Percentiles rank a stretch among this genome's conserved stretches.
These are phyloP conservation scores for Diaporthe velutina DNA, from an alignment of 2,329 filamentous ascomycete species.

Conservation along the genomic window DNA sequence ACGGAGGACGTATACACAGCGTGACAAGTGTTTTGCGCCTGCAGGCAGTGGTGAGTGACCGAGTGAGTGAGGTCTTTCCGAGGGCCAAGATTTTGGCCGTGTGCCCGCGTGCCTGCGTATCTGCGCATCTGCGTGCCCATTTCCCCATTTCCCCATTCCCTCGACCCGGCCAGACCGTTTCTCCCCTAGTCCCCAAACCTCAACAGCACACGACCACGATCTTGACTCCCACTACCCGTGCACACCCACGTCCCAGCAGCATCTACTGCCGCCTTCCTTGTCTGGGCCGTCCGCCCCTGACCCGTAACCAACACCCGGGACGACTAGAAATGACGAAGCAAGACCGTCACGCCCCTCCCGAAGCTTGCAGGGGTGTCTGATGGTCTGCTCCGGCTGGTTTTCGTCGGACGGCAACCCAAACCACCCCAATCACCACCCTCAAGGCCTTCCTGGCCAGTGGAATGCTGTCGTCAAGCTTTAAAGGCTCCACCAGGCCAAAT, in stretches of 20 bases:
- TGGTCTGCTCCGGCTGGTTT: constrained; percentile 38
- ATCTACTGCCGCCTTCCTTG: constrained; percentile 14
- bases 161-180: constrained; percentile 30
- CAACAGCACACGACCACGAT: constrained; percentile 20
- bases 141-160: constrained; percentile 20
- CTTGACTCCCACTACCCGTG: background rate
- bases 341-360: constrained; percentile 32
- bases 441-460: constrained; percentile 31
- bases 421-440: constrained; percentile 18
- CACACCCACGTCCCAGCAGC: background rate
- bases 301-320: constrained; percentile 1
- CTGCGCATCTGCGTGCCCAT: background rate
- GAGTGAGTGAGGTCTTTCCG: background rate
- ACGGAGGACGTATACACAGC: background rate
- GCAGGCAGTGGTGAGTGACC: background rate
- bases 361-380: constrained; percentile 37
- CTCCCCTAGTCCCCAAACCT: background rate
- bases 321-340: constrained; percentile 34
- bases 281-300: background rate
- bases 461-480: constrained; percentile 47
- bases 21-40: background rate
- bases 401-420: constrained; percentile 34
- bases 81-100: background rate
- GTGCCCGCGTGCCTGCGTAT: background rate
- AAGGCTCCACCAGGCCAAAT: constrained; percentile 47